phyloP scores from a whole-genome alignment of 208 protist genomes.

The Trypanosoma platydactyli region DNA sequence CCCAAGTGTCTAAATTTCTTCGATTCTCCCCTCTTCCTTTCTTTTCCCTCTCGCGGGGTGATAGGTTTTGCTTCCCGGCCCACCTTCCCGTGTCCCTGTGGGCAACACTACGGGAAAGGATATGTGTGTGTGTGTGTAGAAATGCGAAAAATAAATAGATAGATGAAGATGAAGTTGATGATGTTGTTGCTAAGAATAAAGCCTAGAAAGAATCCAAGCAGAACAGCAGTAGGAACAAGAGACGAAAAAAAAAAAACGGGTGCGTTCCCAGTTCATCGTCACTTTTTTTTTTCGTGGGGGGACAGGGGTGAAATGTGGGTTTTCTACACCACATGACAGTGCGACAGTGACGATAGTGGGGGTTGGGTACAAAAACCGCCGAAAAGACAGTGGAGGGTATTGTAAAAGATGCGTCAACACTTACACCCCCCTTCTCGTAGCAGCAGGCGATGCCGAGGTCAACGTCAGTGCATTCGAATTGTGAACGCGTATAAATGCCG shows the following conservation, averaged over 20 bases:
- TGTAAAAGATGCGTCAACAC: too few relatives aligned
- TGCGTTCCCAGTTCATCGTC: neutral
- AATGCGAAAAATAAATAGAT: neutral
- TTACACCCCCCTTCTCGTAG: neutral
- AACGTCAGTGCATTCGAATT: neutral
- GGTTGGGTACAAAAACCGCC: too few relatives aligned
- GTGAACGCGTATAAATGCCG: constrained; percentile 1
- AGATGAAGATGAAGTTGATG: neutral
- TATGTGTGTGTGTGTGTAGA: constrained; percentile 9
- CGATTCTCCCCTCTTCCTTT: neutral
- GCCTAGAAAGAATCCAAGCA: neutral
- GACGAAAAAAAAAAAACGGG: neutral
- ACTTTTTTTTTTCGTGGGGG: too few relatives aligned
- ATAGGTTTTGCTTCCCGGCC: too few relatives aligned
- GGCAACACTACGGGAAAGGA: too few relatives aligned
- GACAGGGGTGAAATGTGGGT: too few relatives aligned
- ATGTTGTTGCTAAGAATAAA: too few relatives aligned
- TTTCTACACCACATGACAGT: too few relatives aligned
- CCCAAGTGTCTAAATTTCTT: neutral
- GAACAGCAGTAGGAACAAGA: neutral
- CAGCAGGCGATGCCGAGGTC: neutral
- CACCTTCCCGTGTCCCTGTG: too few relatives aligned
- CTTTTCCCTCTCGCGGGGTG: too few relatives aligned
- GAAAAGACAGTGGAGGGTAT: too few relatives aligned
- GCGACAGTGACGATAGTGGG: too few relatives aligned